These are phyloP conservation scores for Euphorbia peplus DNA, from an alignment of 345 rosid species.

Conservation along the genomic window DNA sequence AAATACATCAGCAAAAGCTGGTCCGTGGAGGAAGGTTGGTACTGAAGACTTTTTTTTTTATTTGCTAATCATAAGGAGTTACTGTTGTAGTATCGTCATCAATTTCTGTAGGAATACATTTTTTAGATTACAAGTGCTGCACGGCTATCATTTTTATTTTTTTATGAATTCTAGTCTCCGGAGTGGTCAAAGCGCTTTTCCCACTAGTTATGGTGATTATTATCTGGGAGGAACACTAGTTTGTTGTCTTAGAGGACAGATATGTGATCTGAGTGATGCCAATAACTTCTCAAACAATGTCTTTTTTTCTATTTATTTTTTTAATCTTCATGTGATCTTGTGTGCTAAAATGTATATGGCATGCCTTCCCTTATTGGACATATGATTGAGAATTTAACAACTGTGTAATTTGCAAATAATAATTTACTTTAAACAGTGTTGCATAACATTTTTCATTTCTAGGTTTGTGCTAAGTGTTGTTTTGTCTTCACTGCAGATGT, in stretches of 20 bases:
- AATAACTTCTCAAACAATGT: not conserved
- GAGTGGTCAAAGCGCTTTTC: not conserved
- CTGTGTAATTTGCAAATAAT: not conserved
- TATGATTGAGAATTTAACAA: not conserved
- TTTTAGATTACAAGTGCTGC: not conserved
- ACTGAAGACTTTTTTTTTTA: not conserved
- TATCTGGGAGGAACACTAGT: not conserved
- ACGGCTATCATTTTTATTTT: not conserved
- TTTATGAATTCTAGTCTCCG: not conserved
- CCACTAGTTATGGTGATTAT: not conserved
- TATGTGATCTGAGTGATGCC: not conserved
- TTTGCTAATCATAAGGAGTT: conserved; percentile 3
- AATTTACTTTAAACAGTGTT: conserved; percentile 6
- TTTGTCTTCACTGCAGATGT: conserved; percentile 22
- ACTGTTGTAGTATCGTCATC: not conserved
- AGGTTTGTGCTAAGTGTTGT: not conserved
- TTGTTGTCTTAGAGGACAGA: not conserved
- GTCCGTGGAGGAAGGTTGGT: conserved; percentile 42
- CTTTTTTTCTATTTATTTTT: too few species aligned
- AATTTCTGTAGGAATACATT: not conserved
- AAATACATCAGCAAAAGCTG: conserved; percentile 26
- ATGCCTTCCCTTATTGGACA: not conserved
- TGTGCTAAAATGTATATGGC: not conserved
- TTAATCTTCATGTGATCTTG: not conserved
- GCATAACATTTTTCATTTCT: not conserved